phyloP scores from a whole-genome alignment of 352 stramenopile species.

The Albugo candida region DNA sequence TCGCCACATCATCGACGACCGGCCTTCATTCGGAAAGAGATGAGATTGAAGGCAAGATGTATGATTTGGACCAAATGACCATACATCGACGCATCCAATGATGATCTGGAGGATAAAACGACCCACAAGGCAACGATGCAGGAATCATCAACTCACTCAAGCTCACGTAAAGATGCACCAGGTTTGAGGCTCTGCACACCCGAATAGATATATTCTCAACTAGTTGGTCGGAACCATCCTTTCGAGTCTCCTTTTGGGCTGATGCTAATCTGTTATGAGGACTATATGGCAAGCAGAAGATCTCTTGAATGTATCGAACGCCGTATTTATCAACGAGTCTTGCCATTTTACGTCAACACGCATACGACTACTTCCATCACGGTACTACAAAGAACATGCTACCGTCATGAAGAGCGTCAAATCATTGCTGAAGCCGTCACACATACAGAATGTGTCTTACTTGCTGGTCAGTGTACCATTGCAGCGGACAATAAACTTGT shows the following conservation, averaged over 20 bases:
- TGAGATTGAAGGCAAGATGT: no score
- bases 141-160: no score
- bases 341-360: conserved; percentile 86
- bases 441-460: conserved; percentile 37
- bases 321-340: conserved; percentile 47
- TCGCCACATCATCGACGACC: no score
- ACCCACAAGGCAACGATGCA: no score
- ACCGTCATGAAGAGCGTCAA: conserved; percentile 72
- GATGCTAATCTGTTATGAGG: conserved; percentile 56
- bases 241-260: conserved; percentile 15
- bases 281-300: conserved; percentile 68
- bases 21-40: no score
- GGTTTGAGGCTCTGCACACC: no score
- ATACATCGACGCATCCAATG: no score
- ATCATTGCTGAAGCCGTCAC: conserved; percentile 60
- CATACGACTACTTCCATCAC: conserved; percentile 56
- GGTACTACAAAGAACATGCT: conserved; percentile 42
- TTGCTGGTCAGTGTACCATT: conserved; percentile 1
- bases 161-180: no score
- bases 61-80: no score
- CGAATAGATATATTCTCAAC: not conserved
- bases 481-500: conserved; percentile 3
- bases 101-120: no score
- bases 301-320: conserved; percentile 50
- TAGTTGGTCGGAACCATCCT: not conserved